phyloP scores from a whole-genome alignment of 2,329 filamentous ascomycete species.

The Phaeosphaeria sp. region DNA sequence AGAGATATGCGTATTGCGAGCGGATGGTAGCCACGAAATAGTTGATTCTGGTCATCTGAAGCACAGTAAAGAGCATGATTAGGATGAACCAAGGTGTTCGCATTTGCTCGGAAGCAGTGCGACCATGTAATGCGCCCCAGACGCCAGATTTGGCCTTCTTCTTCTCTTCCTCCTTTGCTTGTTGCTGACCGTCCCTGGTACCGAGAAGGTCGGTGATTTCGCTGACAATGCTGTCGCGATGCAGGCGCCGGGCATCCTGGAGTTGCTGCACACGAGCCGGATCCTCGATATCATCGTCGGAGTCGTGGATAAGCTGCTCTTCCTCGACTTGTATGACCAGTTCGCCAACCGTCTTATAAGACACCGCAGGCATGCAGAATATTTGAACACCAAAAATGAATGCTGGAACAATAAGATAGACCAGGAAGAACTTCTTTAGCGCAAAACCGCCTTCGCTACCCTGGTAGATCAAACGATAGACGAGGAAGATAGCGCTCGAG shows the following conservation, averaged over 20 bases:
- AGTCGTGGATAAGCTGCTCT: constrained; percentile 55
- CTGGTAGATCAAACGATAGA: constrained; percentile 56
- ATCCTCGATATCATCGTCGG: constrained; percentile 62
- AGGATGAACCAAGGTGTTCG: constrained; percentile 82
- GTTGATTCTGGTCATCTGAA: constrained; percentile 78
- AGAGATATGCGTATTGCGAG: constrained; percentile 79
- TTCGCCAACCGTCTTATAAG: constrained; percentile 71
- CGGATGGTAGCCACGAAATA: constrained; percentile 91
- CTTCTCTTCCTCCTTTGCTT: constrained; percentile 69
- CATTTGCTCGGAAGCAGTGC: constrained; percentile 75
- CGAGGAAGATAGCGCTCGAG: constrained; percentile 56
- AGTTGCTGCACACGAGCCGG: constrained; percentile 54
- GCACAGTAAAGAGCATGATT: constrained; percentile 77
- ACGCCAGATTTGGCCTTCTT: constrained; percentile 77
- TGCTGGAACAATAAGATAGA: constrained; percentile 56
- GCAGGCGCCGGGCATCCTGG: constrained; percentile 63
- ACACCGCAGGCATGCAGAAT: constrained; percentile 55
- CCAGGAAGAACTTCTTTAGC: constrained; percentile 57
- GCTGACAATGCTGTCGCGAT: constrained; percentile 67
- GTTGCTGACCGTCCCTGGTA: constrained; percentile 66
- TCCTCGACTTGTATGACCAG: constrained; percentile 74
- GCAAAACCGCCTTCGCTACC: constrained; percentile 50
- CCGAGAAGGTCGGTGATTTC: constrained; percentile 79
- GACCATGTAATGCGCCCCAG: constrained; percentile 84
- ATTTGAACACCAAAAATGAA: constrained; percentile 54